These are phyloP conservation scores for Vitis vinifera DNA, from an alignment of 164 flowering plant species.

Conservation along the genomic window ASM3070453v1 NC_081810.1:13919501-13920000, in stretches of 20 bases:
- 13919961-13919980: slow-evolving; percentile 5
- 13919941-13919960: slow-evolving; percentile 9
- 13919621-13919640: background rate
- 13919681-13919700: slow-evolving; percentile 3
- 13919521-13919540: background rate
- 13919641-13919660: background rate
- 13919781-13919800: background rate
- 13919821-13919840: slow-evolving; percentile 3
- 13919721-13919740: background rate
- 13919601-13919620: background rate
- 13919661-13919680: background rate
- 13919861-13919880: no score
- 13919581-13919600: background rate
- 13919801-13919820: background rate
- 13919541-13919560: background rate
- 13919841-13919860: slow-evolving; percentile 1
- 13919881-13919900: background rate
- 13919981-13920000: background rate
- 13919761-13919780: background rate
- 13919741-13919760: slow-evolving; percentile 1
- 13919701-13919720: background rate
- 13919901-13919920: slow-evolving; percentile 10
- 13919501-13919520: background rate
- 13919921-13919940: slow-evolving; percentile 5
- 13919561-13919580: background rate